Percentiles rank a stretch among this genome's conserved stretches.
These are phyloP conservation scores for Helenozyma baotianmanensis DNA, from an alignment of 805 yeast genomes.

Conservation along the genomic window DNA sequence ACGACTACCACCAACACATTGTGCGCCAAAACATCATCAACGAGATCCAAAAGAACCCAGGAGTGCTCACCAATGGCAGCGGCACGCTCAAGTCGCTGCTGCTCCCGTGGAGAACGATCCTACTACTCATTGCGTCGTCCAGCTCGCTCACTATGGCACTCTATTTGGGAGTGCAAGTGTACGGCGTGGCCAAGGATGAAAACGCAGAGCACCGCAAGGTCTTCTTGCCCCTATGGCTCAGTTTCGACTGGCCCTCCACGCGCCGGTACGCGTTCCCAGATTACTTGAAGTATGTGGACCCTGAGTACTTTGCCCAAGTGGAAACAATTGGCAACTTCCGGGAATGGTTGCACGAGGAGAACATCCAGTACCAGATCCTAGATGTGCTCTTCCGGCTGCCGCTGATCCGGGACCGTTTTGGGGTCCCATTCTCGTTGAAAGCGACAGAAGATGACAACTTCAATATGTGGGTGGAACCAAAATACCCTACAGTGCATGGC, in stretches of 20 bases:
- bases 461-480: conserved; percentile 29
- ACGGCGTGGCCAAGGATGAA: conserved; percentile 8
- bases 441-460: conserved; percentile 10
- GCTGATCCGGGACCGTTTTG: conserved; percentile 21
- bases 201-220: conserved; percentile 7
- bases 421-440: conserved; percentile 24
- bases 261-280: conserved; percentile 23
- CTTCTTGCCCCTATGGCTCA: conserved; percentile 25
- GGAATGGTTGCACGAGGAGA: conserved; percentile 15
- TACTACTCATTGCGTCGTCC: conserved; percentile 17
- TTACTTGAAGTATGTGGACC: conserved; percentile 23
- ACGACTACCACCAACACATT: too few species aligned
- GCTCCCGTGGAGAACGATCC: conserved; percentile 18
- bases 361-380: conserved; percentile 24
- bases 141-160: conserved; percentile 21
- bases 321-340: conserved; percentile 2
- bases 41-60: conserved; percentile 10
- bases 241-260: conserved; percentile 22
- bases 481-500: conserved; percentile 28
- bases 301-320: conserved; percentile 13
- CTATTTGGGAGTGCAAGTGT: conserved; percentile 18
- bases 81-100: conserved; percentile 3
- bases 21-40: conserved; percentile 4
- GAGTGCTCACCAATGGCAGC: conserved; percentile 2
- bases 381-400: conserved; percentile 20